These are phyloP conservation scores for Pisolithus marmoratus DNA, from an alignment of 768 basidiomycete genomes.

Conservation along the genomic window DNA sequence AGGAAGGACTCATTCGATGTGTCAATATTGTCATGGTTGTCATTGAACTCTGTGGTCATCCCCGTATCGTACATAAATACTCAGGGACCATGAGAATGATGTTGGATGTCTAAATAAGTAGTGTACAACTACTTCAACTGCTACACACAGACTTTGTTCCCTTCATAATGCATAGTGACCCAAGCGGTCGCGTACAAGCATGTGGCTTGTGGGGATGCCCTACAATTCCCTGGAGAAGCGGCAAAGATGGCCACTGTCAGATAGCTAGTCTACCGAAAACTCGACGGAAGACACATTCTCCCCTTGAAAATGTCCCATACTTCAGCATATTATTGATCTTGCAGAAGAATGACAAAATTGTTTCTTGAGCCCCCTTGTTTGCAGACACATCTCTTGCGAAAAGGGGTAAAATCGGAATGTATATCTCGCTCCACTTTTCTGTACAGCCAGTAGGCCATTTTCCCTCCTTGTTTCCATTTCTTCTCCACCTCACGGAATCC, in stretches of 20 bases:
- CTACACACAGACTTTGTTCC: background rate
- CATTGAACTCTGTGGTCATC: background rate
- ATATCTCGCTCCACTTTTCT: slow-evolving; percentile 32
- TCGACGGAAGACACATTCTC: background rate
- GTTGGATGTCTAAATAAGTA: no score
- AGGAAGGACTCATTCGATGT: background rate
- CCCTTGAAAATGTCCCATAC: background rate
- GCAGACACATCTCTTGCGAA: slow-evolving; percentile 52
- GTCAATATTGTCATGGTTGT: background rate
- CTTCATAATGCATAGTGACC: no score
- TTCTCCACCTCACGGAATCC: slow-evolving; percentile 60
- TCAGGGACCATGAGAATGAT: background rate
- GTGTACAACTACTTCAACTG: background rate
- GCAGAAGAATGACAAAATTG: slow-evolving; percentile 64
- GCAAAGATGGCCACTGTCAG: no score
- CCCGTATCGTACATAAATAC: background rate
- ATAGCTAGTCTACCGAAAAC: no score
- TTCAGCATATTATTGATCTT: background rate
- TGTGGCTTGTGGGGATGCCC: background rate
- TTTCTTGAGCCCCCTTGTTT: slow-evolving; percentile 63
- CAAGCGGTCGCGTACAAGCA: background rate
- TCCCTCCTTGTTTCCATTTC: slow-evolving; percentile 64
- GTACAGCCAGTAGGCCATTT: slow-evolving; percentile 86
- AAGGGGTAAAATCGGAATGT: slow-evolving; percentile 17
- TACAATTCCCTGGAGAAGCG: no score